A percentile compares a stretch with the other conserved stretches of the same genome.
phyloP scores from a whole-genome alignment of 2,329 filamentous ascomycete species.

The Macrophomina phaseolina region DNA sequence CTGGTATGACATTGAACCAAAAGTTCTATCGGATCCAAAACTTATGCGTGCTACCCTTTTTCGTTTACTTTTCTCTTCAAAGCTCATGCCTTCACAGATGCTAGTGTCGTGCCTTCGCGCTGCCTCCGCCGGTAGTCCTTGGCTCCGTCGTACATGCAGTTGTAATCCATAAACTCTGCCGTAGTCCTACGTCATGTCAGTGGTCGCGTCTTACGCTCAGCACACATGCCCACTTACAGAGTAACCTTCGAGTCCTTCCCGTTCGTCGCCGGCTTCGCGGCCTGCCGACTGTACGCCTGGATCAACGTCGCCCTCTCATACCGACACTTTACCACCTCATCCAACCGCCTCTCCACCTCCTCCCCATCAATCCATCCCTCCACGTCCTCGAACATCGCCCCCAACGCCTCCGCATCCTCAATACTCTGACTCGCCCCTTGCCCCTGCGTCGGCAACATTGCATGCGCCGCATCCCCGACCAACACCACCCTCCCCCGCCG shows the following conservation, averaged over 20 bases:
- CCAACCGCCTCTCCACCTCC: slow-evolving; percentile 20
- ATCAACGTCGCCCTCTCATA: slow-evolving; percentile 49
- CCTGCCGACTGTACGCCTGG: slow-evolving; percentile 52
- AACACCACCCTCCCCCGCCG: slow-evolving; percentile 56
- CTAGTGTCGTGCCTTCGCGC: neutral
- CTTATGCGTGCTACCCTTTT: too few species aligned
- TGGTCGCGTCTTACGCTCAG: neutral
- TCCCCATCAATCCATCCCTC: slow-evolving; percentile 23
- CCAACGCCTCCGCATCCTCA: slow-evolving; percentile 59
- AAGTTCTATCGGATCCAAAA: too few species aligned
- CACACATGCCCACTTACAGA: slow-evolving; percentile 31
- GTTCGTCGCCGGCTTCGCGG: slow-evolving; percentile 48
- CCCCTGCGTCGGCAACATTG: slow-evolving; percentile 59
- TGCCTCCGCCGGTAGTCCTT: slow-evolving; percentile 38
- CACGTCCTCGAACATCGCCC: slow-evolving; percentile 20
- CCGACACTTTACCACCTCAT: slow-evolving; percentile 1
- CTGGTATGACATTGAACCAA: too few species aligned
- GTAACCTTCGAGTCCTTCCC: slow-evolving; percentile 27
- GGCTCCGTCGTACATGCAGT: slow-evolving; percentile 46
- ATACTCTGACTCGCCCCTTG: slow-evolving; percentile 63
- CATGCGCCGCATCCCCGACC: slow-evolving; percentile 64
- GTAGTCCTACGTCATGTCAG: slow-evolving; percentile 34
- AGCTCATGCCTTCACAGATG: neutral
- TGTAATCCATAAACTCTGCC: slow-evolving; percentile 52
- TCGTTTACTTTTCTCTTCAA: neutral